Conservation (phyloP, 257 asterid species). For the Salvia rosmarinus region DNA sequence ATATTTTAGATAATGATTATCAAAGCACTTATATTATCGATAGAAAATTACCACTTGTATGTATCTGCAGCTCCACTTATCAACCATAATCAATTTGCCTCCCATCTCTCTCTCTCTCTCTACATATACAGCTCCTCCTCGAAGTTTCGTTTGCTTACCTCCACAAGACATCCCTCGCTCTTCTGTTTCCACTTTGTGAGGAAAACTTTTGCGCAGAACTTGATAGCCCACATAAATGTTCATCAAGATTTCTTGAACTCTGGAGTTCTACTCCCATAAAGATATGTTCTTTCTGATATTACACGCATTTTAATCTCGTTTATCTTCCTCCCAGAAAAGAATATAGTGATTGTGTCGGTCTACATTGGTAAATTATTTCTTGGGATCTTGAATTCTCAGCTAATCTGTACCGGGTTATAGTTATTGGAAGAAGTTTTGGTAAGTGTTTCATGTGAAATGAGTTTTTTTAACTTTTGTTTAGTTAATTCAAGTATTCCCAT, state of each 20-base stretch:
- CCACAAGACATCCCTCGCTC: neutral
- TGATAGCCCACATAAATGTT: neutral
- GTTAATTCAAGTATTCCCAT: neutral
- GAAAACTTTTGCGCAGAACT: conserved; percentile 6
- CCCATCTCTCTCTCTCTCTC: conserved; percentile 13
- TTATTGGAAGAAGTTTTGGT: conserved; percentile 18
- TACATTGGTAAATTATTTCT: conserved; percentile 31
- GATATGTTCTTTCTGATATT: conserved; percentile 25
- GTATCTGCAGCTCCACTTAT: conserved; percentile 44
- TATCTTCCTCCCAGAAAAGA: neutral
- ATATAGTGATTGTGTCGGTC: conserved; percentile 6
- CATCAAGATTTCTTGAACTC: neutral
- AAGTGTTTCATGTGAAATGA: conserved; percentile 10
- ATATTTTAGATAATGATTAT: conserved; percentile 2
- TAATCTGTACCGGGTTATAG: neutral
- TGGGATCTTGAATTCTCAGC: conserved; percentile 20
- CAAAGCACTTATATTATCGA: conserved; percentile 4
- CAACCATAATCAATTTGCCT: conserved; percentile 24
- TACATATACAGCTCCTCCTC: conserved; percentile 9
- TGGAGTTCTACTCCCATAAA: neutral
- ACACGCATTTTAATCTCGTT: conserved; percentile 5
- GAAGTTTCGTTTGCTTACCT: conserved; percentile 9
- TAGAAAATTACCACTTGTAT: conserved; percentile 11
- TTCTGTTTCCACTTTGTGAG: neutral
- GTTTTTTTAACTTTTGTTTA: neutral